Evolutionary conservation across 163 green algal genomes (phyloP), one percentile per base, ranked within the genome.

Genomic region (Scenedesmus sp.): DNA sequence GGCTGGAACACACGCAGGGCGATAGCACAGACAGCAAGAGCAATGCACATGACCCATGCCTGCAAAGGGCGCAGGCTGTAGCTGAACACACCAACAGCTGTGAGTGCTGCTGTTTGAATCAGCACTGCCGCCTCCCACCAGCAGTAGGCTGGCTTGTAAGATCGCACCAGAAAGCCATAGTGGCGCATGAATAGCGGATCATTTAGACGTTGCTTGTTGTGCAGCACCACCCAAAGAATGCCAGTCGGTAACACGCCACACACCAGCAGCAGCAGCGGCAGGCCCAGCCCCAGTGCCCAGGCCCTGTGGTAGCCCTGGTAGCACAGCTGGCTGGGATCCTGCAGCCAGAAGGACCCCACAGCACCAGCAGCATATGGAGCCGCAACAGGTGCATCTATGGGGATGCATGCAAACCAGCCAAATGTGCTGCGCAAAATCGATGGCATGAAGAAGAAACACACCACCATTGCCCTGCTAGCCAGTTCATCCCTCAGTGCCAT

Each of bases 1-100:
- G 84, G 84, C 18, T 81, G 26, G 9, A 89, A 18, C 3, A 81
- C 10, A 12, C 12, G 12, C 84, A 89, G 12, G 54, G 76, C 7
- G 9, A 77, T 12, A 5, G 54, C 57, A 2, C 18, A 77, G 13
- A 79, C 7, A 20, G 57, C 84, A 12, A 89, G 4, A 12, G 84
- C 84, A 26, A 15, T 12, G 16, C 56, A 77, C 84, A 89, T 89
- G 16, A 73, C 18, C n/a, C 74, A 13, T 20, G 84, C 84, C 60
- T 73, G 59, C 0, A 54, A 81, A 23, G 84, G 57, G 23, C 84
- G 54, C 57, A 89, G 56, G 7, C 54, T 79, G 6, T 64, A 89
- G 7, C 84, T n/a, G 34, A 89, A 89, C 26, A 89, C 84, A n/a
- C 84, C 76, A 55, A 89, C 46, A 60, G 84, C 84, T 7, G 76